These are phyloP conservation scores for Suillus subluteus DNA, from an alignment of 768 basidiomycete genomes.

Conservation along the genomic window DNA sequence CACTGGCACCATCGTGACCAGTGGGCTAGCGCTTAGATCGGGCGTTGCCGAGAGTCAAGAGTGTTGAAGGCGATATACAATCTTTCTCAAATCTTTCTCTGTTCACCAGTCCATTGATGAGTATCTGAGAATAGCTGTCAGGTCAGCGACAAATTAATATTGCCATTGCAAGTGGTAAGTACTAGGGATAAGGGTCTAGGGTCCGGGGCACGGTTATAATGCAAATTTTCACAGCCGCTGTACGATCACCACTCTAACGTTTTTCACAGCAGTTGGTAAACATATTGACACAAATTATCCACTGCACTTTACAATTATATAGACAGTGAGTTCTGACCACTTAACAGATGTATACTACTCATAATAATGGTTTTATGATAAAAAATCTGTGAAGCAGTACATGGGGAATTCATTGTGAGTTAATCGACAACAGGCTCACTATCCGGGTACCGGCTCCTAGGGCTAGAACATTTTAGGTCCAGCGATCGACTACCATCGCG, in stretches of 20 bases:
- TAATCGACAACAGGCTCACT: background rate
- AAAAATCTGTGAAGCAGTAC: background rate
- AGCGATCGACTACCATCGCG: background rate
- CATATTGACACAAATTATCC: background rate
- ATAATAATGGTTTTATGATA: background rate
- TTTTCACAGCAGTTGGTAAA: background rate
- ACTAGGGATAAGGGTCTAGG: background rate
- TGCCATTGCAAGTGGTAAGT: background rate
- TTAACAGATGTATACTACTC: background rate
- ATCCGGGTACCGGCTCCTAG: background rate
- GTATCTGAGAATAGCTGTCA: too few species aligned
- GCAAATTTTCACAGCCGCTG: background rate
- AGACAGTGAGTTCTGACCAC: background rate
- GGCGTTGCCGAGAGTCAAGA: background rate
- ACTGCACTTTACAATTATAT: background rate
- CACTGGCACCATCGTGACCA: background rate
- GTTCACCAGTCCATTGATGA: too few species aligned
- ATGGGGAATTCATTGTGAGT: background rate
- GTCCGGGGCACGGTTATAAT: background rate
- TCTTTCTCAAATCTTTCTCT: too few species aligned
- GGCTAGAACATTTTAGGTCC: background rate
- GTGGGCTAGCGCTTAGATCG: background rate
- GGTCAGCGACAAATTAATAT: background rate
- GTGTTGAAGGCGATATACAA: too few species aligned
- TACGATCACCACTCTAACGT: background rate